Evolutionary conservation across 176 grass and related monocot genomes (phyloP).

Genomic region (Juncus effusus): DNA sequence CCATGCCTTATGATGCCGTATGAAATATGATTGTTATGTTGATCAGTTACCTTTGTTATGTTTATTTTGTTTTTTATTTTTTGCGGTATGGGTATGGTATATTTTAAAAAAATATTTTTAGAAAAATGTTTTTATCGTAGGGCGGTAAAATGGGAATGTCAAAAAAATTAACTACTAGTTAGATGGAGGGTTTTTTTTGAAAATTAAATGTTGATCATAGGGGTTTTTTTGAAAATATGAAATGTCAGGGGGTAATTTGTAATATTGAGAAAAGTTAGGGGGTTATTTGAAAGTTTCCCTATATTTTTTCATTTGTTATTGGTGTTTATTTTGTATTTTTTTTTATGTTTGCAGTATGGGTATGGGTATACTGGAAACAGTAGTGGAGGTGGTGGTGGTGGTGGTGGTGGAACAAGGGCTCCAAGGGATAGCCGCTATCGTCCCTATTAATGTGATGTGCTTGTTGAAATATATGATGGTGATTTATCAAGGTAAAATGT

Average conservation of each 20-base stretch:
- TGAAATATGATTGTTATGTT: conserved; percentile 21
- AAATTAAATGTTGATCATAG: no score
- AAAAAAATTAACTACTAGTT: no score
- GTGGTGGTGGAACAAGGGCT: conserved; percentile 35
- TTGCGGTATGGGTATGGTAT: not conserved
- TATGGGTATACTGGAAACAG: conserved; percentile 29
- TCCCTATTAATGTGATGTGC: conserved; percentile 44
- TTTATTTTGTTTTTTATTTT: not conserved
- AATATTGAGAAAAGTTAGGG: no score
- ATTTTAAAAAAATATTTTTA: no score
- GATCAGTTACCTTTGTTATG: not conserved
- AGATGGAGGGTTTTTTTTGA: no score
- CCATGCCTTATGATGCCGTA: conserved; percentile 60
- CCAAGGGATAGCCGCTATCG: conserved; percentile 67
- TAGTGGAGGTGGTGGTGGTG: not conserved
- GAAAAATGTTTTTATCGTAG: no score
- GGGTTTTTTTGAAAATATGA: no score
- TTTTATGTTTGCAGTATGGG: conserved; percentile 12
- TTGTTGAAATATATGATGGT: not conserved
- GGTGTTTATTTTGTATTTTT: not conserved
- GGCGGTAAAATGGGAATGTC: no score
- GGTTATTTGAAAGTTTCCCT: not conserved
- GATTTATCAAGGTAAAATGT: not conserved
- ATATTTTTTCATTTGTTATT: not conserved
- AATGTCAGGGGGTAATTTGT: no score